A percentile compares a stretch with the other conserved stretches of the same genome.
Conservation (phyloP, 148 eudicot species). For the Agrostemma githago region DNA sequence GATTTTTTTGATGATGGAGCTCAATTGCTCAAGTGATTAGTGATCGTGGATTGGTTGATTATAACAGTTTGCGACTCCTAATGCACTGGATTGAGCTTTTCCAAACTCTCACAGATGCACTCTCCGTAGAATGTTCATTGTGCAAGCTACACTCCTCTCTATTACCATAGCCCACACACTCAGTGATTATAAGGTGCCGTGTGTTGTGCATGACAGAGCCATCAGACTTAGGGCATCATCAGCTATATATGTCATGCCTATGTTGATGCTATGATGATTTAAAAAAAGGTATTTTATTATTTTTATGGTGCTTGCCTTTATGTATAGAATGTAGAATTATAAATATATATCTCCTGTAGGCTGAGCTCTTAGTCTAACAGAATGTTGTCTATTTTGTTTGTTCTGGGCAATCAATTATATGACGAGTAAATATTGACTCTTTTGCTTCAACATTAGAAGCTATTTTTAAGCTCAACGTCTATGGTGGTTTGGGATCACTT, state of each 20-base stretch:
- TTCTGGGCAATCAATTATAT: not conserved
- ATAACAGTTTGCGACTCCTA: not conserved
- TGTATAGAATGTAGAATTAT: not conserved
- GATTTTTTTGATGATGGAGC: not conserved
- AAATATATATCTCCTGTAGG: not conserved
- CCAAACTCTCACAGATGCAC: not conserved
- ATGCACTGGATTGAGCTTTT: constrained; percentile 3
- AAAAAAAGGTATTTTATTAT: constrained; percentile 2
- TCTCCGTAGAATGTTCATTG: not conserved
- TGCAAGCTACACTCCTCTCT: constrained; percentile 3
- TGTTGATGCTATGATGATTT: constrained; percentile 6
- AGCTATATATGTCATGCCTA: not conserved
- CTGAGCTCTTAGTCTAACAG: no score
- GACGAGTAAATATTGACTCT: not conserved
- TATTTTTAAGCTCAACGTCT: no score
- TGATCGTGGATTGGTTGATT: not conserved
- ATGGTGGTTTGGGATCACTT: no score
- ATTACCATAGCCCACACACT: not conserved
- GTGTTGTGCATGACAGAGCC: not conserved
- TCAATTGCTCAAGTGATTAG: not conserved
- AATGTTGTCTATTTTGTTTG: not conserved
- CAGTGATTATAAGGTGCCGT: not conserved
- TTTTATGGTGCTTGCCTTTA: not conserved
- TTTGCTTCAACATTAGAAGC: not conserved
- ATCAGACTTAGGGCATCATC: not conserved